Conservation (phyloP, 495 filamentous ascomycete genomes). For the Aspergillus baeticus region DNA sequence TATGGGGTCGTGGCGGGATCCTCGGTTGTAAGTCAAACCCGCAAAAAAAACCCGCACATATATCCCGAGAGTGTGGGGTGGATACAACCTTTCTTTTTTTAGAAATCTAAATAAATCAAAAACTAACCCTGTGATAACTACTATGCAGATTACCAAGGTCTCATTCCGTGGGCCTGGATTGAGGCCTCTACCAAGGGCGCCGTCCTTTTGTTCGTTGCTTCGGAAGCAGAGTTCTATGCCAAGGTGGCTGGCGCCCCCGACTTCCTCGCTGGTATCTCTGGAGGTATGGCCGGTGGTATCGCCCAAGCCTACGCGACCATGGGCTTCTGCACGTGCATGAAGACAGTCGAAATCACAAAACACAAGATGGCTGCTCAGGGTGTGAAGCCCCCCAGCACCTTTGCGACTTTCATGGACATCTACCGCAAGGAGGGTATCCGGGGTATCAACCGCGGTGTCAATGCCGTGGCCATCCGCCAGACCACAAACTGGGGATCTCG, state of each 20-base stretch:
- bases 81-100: slow-evolving; percentile 12
- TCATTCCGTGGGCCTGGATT: slow-evolving; percentile 99
- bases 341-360: slow-evolving; percentile 99
- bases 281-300: slow-evolving; percentile 91
- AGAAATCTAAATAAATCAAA: too few relatives aligned
- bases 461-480: slow-evolving; percentile 96
- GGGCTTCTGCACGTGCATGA: slow-evolving; percentile 99
- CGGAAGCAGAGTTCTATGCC: slow-evolving; percentile 94
- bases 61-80: slow-evolving; percentile 24
- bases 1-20: slow-evolving; percentile 92
- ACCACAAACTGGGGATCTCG: slow-evolving; percentile 99
- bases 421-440: slow-evolving; percentile 91
- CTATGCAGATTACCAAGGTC: slow-evolving; percentile 88
- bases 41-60: not conserved
- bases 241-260: slow-evolving; percentile 75
- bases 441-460: slow-evolving; percentile 97
- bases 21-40: slow-evolving; percentile 81
- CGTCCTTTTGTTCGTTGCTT: slow-evolving; percentile 97
- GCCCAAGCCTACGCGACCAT: slow-evolving; percentile 99
- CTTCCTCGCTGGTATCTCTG: slow-evolving; percentile 83
- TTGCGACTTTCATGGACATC: slow-evolving; percentile 94
- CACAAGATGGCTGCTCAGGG: slow-evolving; percentile 87
- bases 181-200: slow-evolving; percentile 99
- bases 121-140: slow-evolving; percentile 13
- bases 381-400: slow-evolving; percentile 81